Conservation (phyloP, 2,329 filamentous ascomycete species). For the Diaporthe australafricana region DNA sequence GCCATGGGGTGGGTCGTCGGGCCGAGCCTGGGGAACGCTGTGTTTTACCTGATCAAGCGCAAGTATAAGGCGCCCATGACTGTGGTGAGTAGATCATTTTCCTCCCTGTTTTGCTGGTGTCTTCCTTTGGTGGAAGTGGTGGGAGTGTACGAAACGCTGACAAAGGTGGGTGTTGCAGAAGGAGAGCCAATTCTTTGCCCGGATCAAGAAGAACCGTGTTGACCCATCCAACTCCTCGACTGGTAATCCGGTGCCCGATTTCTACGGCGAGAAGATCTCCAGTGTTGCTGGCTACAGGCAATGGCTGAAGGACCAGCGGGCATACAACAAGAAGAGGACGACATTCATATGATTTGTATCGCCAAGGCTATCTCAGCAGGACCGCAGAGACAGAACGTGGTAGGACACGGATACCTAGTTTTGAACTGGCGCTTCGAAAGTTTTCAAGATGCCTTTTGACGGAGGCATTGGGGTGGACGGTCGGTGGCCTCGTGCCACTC, state of each 20-base stretch:
- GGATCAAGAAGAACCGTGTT: conserved; percentile 91
- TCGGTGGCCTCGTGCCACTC: background rate
- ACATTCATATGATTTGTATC: conserved; percentile 64
- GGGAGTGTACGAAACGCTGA: conserved; percentile 21
- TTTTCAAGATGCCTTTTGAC: background rate
- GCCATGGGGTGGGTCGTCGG: conserved; percentile 83
- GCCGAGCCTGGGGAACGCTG: conserved; percentile 81
- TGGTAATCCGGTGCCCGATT: conserved; percentile 95
- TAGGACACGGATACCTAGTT: background rate
- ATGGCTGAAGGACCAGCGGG: conserved; percentile 97
- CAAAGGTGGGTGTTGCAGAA: conserved; percentile 65
- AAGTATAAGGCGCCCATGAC: conserved; percentile 79
- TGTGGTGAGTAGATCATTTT: conserved; percentile 60
- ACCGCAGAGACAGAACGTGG: background rate
- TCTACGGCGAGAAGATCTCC: conserved; percentile 98
- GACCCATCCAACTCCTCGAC: conserved; percentile 91
- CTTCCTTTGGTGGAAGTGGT: too few species aligned
- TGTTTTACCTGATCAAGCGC: conserved; percentile 83
- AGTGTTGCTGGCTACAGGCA: conserved; percentile 91
- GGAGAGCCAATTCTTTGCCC: conserved; percentile 92
- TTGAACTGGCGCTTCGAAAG: background rate
- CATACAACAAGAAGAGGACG: conserved; percentile 92
- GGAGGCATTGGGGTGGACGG: background rate
- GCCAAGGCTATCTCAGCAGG: background rate
- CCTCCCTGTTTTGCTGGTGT: background rate